Evolutionary conservation across 257 asterid genomes (phyloP), one percentile per base, ranked within the genome.

Genomic region (Misopates orontium): DNA sequence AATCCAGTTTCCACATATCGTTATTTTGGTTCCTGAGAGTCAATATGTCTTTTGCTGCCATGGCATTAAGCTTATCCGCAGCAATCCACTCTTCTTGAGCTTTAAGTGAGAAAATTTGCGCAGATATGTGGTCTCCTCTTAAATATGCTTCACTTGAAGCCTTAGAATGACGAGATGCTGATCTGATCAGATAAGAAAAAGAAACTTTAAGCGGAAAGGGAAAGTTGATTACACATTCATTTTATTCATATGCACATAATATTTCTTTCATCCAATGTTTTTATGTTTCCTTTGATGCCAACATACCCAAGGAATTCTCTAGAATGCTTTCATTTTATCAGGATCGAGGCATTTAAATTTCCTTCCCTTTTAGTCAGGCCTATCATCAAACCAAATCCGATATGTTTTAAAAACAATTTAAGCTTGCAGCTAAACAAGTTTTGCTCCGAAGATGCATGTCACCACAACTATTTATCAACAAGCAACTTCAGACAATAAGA

Each of bases 41-140:
- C 74, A 93, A 66, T 62, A 93, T 93, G 68, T 86, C 92, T 73
- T 66, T 82, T 61, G 99, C 97, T 32, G 99, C 99, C 79, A 85
- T 72, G 65, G 84, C 68, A 82, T 93, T 87, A 31, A 93, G 85
- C 71, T 79, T 82, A 70, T 84, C 77, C 20, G 95, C 90, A 76
- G 77, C 80, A 74, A 40, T 64, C 97, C 99, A 82, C 73, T 86
- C 95, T 71, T 87, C 89, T 67, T 72, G 82, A 49, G 99, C 95
- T 83, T 74, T 85, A 24, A 60, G 63, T 32, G 99, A 90, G 79
- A 74, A 71, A 48, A 60, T 70, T 25, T 70, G 89, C 22, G 99
- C 97, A 57, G 78, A 72, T 56, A 74, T 64, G 71, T 86, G 97
- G 75, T 87, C 95, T 24, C 97, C 97, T 81, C 83, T 90, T 5